These are phyloP conservation scores for Leptomonas pyrrhocoris DNA, from an alignment of 208 protist species.

Conservation along the genomic window DNA sequence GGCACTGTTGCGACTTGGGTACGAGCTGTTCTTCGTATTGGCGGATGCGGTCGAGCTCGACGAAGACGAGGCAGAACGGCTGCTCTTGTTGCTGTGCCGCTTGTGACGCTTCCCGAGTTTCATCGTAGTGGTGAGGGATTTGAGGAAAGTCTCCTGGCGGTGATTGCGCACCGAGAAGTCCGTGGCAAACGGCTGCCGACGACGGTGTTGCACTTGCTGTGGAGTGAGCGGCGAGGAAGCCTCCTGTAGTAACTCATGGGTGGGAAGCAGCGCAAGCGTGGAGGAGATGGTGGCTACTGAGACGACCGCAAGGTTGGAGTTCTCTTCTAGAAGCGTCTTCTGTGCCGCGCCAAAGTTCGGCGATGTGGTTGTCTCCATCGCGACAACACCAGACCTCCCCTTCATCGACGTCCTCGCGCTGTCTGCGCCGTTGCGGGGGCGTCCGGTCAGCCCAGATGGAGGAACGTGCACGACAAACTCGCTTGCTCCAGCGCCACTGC, in stretches of 20 bases:
- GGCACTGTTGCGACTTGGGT: conserved; percentile 5
- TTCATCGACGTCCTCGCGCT: neutral
- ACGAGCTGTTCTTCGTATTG: conserved; percentile 5
- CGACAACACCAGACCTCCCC: neutral
- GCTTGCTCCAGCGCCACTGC: neutral
- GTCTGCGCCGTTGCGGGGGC: neutral
- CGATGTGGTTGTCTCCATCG: neutral
- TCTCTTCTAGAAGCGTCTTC: neutral
- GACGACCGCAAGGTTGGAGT: neutral
- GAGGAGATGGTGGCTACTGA: neutral
- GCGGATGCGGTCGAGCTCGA: neutral
- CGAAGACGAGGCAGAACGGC: conserved; percentile 17
- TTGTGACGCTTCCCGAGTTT: conserved; percentile 21
- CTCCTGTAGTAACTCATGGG: neutral
- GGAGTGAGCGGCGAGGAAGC: conserved; percentile 7
- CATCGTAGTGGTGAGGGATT: conserved; percentile 26
- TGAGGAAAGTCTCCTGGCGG: conserved; percentile 33
- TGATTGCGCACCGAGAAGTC: conserved; percentile 26
- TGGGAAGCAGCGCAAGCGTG: neutral
- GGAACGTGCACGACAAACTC: conserved; percentile 12
- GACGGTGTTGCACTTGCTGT: conserved; percentile 20
- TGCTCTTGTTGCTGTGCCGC: conserved; percentile 30
- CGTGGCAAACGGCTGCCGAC: conserved; percentile 16
- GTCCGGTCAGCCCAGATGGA: neutral
- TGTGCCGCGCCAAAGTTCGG: neutral